phyloP scores from a whole-genome alignment of 495 filamentous ascomycete genomes.

The Penicillium paxilli region DNA sequence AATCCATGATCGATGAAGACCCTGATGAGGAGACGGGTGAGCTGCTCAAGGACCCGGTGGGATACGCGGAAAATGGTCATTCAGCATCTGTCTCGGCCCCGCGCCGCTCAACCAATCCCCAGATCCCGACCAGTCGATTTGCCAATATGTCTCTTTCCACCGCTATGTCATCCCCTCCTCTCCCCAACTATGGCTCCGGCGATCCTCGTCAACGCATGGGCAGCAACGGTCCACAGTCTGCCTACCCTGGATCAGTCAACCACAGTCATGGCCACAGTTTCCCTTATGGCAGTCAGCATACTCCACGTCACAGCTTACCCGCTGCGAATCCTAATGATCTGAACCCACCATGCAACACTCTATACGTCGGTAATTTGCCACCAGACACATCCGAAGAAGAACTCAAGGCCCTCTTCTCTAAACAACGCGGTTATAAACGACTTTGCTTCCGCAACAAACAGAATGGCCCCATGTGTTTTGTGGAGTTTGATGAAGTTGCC shows the following conservation, averaged over 20 bases:
- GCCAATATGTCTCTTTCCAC: conserved; percentile 71
- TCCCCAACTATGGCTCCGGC: conserved; percentile 46
- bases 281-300: conserved; percentile 59
- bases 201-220: conserved; percentile 36
- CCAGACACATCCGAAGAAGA: conserved; percentile 95
- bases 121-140: conserved; percentile 71
- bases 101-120: conserved; percentile 73
- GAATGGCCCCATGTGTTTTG: conserved; percentile 98
- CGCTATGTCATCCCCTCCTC: conserved; percentile 52
- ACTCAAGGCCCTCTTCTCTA: conserved; percentile 90
- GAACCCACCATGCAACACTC: conserved; percentile 96
- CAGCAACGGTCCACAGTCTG: conserved; percentile 53
- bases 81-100: conserved; percentile 38
- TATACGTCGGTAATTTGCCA: conserved; percentile 96
- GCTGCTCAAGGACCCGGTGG: conserved; percentile 79
- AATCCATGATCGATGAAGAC: conserved; percentile 83
- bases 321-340: conserved; percentile 95
- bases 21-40: conserved; percentile 83
- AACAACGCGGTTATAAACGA: conserved; percentile 92
- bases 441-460: conserved; percentile 97
- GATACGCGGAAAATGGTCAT: conserved; percentile 77
- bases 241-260: conserved; percentile 63
- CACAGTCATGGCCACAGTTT: conserved; percentile 50
- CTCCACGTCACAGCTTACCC: conserved; percentile 71
- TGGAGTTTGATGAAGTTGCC: conserved; percentile 94